phyloP scores from a whole-genome alignment of 2,329 filamentous ascomycete genomes.

The Penicillium olsonii region DNA sequence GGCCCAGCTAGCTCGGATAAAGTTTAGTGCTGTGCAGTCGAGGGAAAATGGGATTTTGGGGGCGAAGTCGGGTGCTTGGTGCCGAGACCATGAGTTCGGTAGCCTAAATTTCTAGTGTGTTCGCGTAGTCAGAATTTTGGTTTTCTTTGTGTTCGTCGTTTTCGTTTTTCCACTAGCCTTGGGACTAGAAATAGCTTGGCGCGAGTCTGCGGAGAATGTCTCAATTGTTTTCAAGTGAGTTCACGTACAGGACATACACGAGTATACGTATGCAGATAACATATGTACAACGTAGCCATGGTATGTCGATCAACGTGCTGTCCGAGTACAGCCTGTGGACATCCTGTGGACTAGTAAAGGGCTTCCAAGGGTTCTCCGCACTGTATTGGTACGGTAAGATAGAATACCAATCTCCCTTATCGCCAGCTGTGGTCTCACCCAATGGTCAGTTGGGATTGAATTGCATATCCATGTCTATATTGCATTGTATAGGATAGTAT shows the following conservation, averaged over 20 bases:
- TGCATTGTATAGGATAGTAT: not conserved
- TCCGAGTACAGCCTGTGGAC: too few relatives aligned
- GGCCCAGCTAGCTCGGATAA: not conserved
- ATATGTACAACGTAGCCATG: not conserved
- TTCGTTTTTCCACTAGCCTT: not conserved
- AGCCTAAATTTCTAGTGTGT: not conserved
- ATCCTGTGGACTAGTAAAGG: too few relatives aligned
- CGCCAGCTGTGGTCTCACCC: not conserved
- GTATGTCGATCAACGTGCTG: constrained; percentile 2
- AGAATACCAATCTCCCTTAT: not conserved
- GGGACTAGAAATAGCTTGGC: not conserved
- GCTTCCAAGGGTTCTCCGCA: too few relatives aligned
- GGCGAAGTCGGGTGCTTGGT: not conserved
- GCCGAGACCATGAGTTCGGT: not conserved
- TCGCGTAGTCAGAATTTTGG: not conserved
- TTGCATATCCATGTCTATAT: not conserved
- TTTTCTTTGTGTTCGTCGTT: not conserved
- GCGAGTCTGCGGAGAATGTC: not conserved
- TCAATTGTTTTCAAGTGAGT: not conserved
- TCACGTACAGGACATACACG: not conserved
- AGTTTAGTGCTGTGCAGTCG: not conserved
- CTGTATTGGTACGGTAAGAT: not conserved
- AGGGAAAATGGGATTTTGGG: too few relatives aligned
- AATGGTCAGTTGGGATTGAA: too few relatives aligned
- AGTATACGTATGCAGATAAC: not conserved